Percentiles rank a stretch among this genome's conserved stretches.
These are phyloP conservation scores for Clarireedia monteithiana DNA, from an alignment of 2,329 filamentous ascomycete species.

Conservation along the genomic window DNA sequence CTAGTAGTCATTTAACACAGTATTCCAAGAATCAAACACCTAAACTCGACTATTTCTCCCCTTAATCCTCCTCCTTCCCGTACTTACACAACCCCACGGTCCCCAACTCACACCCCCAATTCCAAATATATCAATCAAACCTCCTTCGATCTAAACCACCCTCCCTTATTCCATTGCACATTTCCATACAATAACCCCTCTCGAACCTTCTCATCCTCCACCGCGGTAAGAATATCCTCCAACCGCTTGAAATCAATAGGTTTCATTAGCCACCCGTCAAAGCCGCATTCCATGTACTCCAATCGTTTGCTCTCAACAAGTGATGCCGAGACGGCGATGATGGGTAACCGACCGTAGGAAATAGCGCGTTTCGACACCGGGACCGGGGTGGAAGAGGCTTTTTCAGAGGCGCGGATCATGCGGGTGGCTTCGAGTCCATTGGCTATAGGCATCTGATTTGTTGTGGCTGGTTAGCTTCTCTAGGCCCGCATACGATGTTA, in stretches of 20 bases:
- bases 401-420: conserved; percentile 71
- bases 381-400: conserved; percentile 17
- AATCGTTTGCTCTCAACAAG: conserved; percentile 57
- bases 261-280: conserved; percentile 88
- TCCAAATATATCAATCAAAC: not conserved
- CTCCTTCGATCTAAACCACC: conserved; percentile 58
- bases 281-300: conserved; percentile 68
- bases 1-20: too few species aligned
- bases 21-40: too few species aligned
- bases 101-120: not conserved
- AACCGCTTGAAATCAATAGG: conserved; percentile 76
- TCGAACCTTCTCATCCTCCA: conserved; percentile 52
- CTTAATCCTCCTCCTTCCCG: too few species aligned
- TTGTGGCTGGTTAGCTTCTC: too few species aligned
- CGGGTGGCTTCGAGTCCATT: conserved; percentile 76
- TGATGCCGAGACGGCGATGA: conserved; percentile 83
- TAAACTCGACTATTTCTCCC: too few species aligned
- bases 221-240: conserved; percentile 59
- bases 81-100: not conserved
- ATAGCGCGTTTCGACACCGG: conserved; percentile 36
- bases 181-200: conserved; percentile 57
- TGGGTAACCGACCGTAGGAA: conserved; percentile 60
- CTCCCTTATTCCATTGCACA: conserved; percentile 69
- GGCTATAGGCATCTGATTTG: conserved; percentile 78
- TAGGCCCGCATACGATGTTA: not conserved